Evolutionary conservation across 345 rosid genomes (phyloP), one percentile per base, ranked within the genome.

Genomic region (Populus deltoides): DNA sequence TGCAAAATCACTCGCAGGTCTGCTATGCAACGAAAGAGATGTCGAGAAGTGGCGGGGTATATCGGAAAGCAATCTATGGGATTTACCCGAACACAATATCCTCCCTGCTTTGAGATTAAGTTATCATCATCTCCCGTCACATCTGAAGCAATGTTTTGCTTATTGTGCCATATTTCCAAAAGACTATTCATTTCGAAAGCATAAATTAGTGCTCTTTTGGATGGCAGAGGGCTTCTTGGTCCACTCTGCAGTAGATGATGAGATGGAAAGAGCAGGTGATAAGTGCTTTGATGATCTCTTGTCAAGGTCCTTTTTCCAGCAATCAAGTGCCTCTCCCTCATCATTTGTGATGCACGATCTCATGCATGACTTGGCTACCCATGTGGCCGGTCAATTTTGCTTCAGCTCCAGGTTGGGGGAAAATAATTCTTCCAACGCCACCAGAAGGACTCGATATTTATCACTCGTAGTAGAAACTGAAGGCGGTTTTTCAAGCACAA

Each of bases 151-250:
- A 3, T 33, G 35, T 33, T 33, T 33, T 4, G 35, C 35, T 33
- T 4, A 33, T 33, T 33, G 35, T 33, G 31, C 73, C 5, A 70
- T 70, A 29, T 72, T 72, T 72, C 75, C 75, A 3, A 35, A 72
- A 38, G 45, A 55, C 11, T 59, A 73, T 36, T 16, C 13, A 24
- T 59, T 59, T 16, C 2, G 7, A 25, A 59, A 55, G 17, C 33
- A 59, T 20, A 68, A 73, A 73, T 38, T 73, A 8, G 22, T 73
- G 9, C 45, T 57, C 25, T 35, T 76, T 17, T 81, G 80, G 80
- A 81, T 81, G 80, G 83, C 83, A 10, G 83, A 75, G 57, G 77
- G 76, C n/a, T 67, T 81, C 57, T 33, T 81, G 12, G 69, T 35
- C 17, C 55, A 53, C 16, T 49, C 77, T 11, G n/a, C n/a, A n/a